These are phyloP conservation scores for Bertia moriformis DNA, from an alignment of 2,329 filamentous ascomycete genomes.

Conservation along the genomic window DNA sequence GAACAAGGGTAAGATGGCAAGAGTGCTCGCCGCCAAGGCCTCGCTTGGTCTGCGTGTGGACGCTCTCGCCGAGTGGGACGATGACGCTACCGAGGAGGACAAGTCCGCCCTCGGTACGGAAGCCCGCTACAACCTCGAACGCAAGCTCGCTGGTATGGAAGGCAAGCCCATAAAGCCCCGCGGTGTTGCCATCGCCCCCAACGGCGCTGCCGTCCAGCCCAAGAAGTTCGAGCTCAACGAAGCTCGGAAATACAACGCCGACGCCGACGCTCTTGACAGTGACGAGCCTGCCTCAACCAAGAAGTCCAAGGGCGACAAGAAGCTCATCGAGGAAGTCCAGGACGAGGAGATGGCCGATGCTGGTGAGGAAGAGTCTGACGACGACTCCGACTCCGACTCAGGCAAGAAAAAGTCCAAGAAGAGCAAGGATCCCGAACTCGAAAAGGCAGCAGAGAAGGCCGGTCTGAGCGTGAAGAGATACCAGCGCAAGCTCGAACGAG, in stretches of 20 bases:
- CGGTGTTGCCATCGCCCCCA: constrained; percentile 61
- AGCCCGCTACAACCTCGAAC: constrained; percentile 60
- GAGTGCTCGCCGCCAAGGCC: constrained; percentile 87
- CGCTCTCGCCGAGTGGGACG: constrained; percentile 59
- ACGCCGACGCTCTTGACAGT: constrained; percentile 71
- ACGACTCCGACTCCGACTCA: constrained; percentile 10
- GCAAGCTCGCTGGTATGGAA: constrained; percentile 64
- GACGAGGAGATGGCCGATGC: constrained; percentile 24
- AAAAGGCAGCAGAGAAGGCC: constrained; percentile 36
- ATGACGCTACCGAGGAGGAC: constrained; percentile 71
- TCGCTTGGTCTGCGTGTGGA: constrained; percentile 88
- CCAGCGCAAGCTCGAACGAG: constrained; percentile 63
- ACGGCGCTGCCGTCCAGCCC: constrained; percentile 43
- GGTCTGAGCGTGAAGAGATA: constrained; percentile 64
- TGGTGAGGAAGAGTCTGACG: constrained; percentile 7
- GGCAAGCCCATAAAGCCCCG: constrained; percentile 75
- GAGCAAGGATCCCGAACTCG: constrained; percentile 13
- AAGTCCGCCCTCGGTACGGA: constrained; percentile 66
- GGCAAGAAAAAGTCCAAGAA: constrained; percentile 25
- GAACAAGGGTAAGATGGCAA: constrained; percentile 99
- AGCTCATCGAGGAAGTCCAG: constrained; percentile 24
- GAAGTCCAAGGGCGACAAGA: constrained; percentile 18
- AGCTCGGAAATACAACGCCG: constrained; percentile 82
- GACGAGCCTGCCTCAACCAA: constrained; percentile 45
- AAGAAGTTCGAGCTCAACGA: constrained; percentile 88